phyloP scores from a whole-genome alignment of 2,329 filamentous ascomycete genomes.

The Aspergillus texensis region DNA sequence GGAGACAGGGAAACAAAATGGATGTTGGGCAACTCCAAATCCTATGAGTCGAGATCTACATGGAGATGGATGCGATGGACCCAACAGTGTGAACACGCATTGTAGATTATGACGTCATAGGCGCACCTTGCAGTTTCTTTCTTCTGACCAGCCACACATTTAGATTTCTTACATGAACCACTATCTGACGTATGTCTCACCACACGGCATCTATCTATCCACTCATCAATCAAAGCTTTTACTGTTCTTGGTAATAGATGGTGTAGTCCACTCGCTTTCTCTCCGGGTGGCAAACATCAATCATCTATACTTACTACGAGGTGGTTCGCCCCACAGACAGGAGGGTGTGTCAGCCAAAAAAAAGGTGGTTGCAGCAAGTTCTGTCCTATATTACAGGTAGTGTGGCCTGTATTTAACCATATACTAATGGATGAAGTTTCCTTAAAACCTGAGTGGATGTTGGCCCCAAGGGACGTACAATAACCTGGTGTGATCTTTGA shows the following conservation, averaged over 20 bases:
- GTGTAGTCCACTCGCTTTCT: background rate
- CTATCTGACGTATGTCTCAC: background rate
- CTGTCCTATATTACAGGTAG: too few species aligned
- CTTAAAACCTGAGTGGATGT: background rate
- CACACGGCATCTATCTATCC: background rate
- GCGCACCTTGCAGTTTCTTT: too few species aligned
- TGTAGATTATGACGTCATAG: background rate
- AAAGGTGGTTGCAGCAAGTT: too few species aligned
- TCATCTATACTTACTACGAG: background rate
- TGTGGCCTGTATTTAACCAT: background rate
- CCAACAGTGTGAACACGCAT: background rate
- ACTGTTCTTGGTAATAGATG: background rate
- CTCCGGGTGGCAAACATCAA: background rate
- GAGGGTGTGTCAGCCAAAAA: background rate
- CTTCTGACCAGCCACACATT: too few species aligned
- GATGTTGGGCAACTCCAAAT: background rate
- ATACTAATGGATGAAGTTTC: background rate
- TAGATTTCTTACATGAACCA: background rate
- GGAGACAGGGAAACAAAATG: background rate
- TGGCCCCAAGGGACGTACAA: background rate
- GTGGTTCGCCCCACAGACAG: background rate
- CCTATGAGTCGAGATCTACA: background rate
- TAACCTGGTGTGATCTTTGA: background rate
- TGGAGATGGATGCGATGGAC: background rate
- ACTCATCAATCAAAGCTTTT: background rate